Conservation (phyloP, 352 stramenopile species). For the Phytophthora hybrid region DNA sequence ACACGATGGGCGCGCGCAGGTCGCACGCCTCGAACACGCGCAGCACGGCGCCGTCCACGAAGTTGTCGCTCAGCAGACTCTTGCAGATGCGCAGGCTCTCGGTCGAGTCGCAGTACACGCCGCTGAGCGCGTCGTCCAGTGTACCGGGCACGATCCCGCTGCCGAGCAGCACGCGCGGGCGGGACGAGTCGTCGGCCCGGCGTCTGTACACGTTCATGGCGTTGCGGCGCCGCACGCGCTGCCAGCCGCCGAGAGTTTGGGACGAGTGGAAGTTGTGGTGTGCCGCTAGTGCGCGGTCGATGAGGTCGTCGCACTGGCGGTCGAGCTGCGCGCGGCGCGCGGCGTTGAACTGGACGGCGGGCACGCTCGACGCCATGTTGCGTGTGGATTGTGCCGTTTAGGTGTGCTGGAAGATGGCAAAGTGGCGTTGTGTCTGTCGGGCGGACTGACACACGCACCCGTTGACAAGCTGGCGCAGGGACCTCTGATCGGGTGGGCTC, state of each 20-base stretch:
- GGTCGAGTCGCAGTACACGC: slow-evolving; percentile 64
- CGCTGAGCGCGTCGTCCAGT: slow-evolving; percentile 54
- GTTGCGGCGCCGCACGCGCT: slow-evolving; percentile 57
- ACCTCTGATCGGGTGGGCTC: slow-evolving; percentile 15
- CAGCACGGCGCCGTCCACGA: slow-evolving; percentile 62
- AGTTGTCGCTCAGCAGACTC: slow-evolving; percentile 55
- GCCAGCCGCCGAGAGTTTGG: slow-evolving; percentile 45
- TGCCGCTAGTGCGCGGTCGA: slow-evolving; percentile 54
- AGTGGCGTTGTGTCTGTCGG: slow-evolving; percentile 19
- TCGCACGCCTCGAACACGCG: slow-evolving; percentile 58
- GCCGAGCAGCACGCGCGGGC: slow-evolving; percentile 48
- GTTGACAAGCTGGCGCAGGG: background rate
- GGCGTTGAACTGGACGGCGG: slow-evolving; percentile 47
- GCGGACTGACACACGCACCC: slow-evolving; percentile 1
- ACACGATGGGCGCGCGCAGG: slow-evolving; percentile 58
- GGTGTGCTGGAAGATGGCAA: slow-evolving; percentile 5
- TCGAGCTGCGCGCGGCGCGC: slow-evolving; percentile 53
- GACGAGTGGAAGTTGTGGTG: slow-evolving; percentile 61
- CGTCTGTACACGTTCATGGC: slow-evolving; percentile 58
- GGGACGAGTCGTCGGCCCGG: slow-evolving; percentile 13
- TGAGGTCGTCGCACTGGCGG: slow-evolving; percentile 57
- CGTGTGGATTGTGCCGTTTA: too few relatives aligned
- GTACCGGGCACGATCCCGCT: slow-evolving; percentile 63
- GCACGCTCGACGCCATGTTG: slow-evolving; percentile 34
- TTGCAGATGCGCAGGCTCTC: slow-evolving; percentile 65